These are phyloP conservation scores for Rhypophila decipiens DNA, from an alignment of 495 filamentous ascomycete species.

Conservation along the genomic window DNA sequence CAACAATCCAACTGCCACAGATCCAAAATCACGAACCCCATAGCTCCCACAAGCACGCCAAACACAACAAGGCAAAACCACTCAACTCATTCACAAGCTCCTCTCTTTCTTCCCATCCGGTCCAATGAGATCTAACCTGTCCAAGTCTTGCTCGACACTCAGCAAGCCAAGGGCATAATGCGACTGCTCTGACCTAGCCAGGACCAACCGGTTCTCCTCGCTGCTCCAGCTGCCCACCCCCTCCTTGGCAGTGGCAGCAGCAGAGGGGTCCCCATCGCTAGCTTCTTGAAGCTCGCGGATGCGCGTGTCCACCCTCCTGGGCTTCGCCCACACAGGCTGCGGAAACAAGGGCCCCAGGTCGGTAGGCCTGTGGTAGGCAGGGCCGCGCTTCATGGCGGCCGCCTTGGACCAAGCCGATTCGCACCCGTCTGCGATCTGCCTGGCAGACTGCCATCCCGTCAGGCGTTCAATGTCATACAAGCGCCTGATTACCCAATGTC, in stretches of 20 bases:
- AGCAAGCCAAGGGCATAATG: conserved; percentile 50
- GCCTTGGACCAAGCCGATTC: conserved; percentile 75
- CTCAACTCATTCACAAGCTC: too few relatives aligned
- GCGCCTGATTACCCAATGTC: conserved; percentile 67
- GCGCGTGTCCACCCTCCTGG: conserved; percentile 34
- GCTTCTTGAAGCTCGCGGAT: conserved; percentile 30
- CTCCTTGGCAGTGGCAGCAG: not conserved
- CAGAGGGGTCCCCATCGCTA: not conserved
- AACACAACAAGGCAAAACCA: too few relatives aligned
- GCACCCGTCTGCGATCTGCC: conserved; percentile 73
- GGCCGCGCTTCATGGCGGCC: conserved; percentile 64
- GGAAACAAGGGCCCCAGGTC: conserved; percentile 25
- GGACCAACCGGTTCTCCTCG: conserved; percentile 30
- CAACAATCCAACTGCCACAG: too few relatives aligned
- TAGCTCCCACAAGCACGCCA: too few relatives aligned
- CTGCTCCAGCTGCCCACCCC: conserved; percentile 1
- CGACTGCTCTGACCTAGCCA: conserved; percentile 43
- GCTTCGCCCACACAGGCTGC: conserved; percentile 33
- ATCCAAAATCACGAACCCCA: too few relatives aligned
- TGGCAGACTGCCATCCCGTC: conserved; percentile 80
- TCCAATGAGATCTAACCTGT: conserved; percentile 35
- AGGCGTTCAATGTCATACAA: conserved; percentile 69
- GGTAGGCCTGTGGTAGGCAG: conserved; percentile 57
- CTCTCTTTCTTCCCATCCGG: conserved; percentile 7
- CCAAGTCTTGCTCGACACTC: conserved; percentile 45